These are phyloP conservation scores for Plasmodium fragile DNA, from an alignment of 169 alveolate species.

Conservation along the genomic window DNA sequence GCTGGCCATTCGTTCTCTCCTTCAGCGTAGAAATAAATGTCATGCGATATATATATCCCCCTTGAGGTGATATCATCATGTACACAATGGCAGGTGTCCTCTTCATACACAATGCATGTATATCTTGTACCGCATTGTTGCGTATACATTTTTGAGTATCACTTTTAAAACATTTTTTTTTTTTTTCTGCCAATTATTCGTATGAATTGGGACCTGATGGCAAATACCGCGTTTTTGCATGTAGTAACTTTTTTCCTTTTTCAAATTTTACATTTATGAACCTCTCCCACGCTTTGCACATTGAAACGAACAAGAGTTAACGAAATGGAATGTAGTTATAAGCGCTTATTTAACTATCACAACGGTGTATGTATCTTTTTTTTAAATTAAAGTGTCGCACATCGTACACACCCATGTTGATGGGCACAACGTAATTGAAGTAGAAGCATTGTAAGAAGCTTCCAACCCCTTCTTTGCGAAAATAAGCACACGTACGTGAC, in stretches of 20 bases:
- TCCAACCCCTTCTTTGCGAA: neutral
- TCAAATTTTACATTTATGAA: neutral
- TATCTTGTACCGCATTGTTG: neutral
- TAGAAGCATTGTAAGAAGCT: neutral
- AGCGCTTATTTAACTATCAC: neutral
- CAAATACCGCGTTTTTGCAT: neutral
- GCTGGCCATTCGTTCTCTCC: neutral
- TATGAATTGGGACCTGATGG: neutral
- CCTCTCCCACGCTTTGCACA: neutral
- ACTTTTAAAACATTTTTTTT: neutral
- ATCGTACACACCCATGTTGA: neutral
- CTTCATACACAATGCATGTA: neutral
- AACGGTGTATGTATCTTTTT: neutral
- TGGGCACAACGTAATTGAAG: neutral
- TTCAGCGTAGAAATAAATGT: neutral
- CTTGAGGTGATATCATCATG: neutral
- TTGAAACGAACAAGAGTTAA: neutral
- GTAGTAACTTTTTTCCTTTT: neutral
- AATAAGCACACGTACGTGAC: neutral
- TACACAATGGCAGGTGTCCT: neutral
- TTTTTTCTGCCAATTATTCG: neutral
- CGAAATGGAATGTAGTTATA: neutral
- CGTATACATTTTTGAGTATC: neutral
- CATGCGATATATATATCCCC: neutral
- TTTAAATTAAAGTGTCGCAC: neutral